Evolutionary conservation across 2,329 filamentous ascomycete genomes (phyloP).

Genomic region (Aspergillus pseudoviridinutans): DNA sequence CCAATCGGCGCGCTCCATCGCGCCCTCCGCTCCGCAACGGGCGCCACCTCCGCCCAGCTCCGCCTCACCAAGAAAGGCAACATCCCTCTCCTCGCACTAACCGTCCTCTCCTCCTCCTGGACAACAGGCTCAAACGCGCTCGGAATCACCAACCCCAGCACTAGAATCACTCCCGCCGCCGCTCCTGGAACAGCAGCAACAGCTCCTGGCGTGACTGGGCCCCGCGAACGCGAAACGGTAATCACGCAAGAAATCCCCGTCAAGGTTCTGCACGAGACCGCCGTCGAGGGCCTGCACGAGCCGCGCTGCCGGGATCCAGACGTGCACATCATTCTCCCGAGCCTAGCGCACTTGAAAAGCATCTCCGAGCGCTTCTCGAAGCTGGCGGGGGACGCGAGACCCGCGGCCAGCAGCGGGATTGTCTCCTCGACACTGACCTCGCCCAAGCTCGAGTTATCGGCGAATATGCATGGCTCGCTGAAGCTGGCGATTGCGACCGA

Average conservation of each 20-base stretch:
- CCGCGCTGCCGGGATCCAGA: constrained; percentile 87
- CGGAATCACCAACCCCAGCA: constrained; percentile 36
- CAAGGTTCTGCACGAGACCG: constrained; percentile 75
- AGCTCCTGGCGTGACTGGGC: constrained; percentile 44
- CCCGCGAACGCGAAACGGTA: constrained; percentile 77
- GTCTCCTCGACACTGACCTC: constrained; percentile 17
- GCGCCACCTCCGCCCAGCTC: constrained; percentile 75
- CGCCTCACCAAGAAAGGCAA: constrained; percentile 91
- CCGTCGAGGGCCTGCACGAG: constrained; percentile 90
- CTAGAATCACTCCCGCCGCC: too few relatives aligned
- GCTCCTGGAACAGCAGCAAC: constrained; percentile 40
- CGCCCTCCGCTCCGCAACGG: constrained; percentile 83
- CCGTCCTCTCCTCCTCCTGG: constrained; percentile 65
- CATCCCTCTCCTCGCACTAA: constrained; percentile 81
- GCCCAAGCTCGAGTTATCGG: constrained; percentile 76
- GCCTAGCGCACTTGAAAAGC: constrained; percentile 81
- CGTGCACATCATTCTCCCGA: constrained; percentile 86
- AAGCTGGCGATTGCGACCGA: constrained; percentile 78
- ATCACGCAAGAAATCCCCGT: constrained; percentile 97
- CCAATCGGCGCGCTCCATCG: constrained; percentile 83
- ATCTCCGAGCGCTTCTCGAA: constrained; percentile 96
- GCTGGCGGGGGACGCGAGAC: constrained; percentile 46
- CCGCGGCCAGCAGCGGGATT: constrained; percentile 28
- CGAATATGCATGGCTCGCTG: constrained; percentile 90
- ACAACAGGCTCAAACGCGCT: constrained; percentile 52